Percentiles rank a stretch among this genome's conserved stretches.
Conservation (phyloP, 352 stramenopile genomes). For the Saprolegnia parasitica region DNA sequence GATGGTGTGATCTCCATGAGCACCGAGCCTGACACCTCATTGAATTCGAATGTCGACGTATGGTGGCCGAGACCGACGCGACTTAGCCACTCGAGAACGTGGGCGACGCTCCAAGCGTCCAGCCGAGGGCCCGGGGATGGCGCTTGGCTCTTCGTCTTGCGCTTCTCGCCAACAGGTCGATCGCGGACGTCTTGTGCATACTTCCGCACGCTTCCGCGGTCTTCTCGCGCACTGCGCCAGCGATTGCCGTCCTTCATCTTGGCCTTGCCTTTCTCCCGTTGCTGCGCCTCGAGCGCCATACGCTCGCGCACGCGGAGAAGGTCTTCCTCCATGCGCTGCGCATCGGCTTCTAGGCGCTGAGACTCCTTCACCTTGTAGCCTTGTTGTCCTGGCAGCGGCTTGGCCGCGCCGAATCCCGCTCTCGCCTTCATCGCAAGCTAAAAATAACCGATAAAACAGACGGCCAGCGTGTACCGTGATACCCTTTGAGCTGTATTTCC, state of each 20-base stretch:
- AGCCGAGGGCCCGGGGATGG: slow-evolving; percentile 20
- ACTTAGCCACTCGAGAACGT: slow-evolving; percentile 65
- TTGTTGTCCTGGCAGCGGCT: slow-evolving; percentile 26
- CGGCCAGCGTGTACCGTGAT: not conserved
- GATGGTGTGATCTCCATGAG: slow-evolving; percentile 45
- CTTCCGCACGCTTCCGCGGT: slow-evolving; percentile 60
- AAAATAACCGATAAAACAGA: slow-evolving; percentile 10
- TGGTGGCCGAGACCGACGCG: slow-evolving; percentile 58
- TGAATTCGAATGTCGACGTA: slow-evolving; percentile 65
- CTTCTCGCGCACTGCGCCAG: slow-evolving; percentile 71
- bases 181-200: slow-evolving; percentile 56
- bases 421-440: slow-evolving; percentile 3
- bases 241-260: slow-evolving; percentile 60
- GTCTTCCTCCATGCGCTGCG: slow-evolving; percentile 61
- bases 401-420: slow-evolving; percentile 22
- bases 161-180: not conserved
- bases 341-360: slow-evolving; percentile 66
- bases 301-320: slow-evolving; percentile 49
- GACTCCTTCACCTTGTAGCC: slow-evolving; percentile 22
- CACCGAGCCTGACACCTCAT: slow-evolving; percentile 56
- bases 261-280: slow-evolving; percentile 46
- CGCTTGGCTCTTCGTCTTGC: slow-evolving; percentile 29
- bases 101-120: slow-evolving; percentile 43
- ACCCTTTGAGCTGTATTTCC: too few species aligned
- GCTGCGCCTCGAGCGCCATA: slow-evolving; percentile 65